A percentile compares a stretch with the other conserved stretches of the same genome.
Evolutionary conservation across 371 early-diverging fungal species (phyloP).

Genomic region (Mortierella sp.): DNA sequence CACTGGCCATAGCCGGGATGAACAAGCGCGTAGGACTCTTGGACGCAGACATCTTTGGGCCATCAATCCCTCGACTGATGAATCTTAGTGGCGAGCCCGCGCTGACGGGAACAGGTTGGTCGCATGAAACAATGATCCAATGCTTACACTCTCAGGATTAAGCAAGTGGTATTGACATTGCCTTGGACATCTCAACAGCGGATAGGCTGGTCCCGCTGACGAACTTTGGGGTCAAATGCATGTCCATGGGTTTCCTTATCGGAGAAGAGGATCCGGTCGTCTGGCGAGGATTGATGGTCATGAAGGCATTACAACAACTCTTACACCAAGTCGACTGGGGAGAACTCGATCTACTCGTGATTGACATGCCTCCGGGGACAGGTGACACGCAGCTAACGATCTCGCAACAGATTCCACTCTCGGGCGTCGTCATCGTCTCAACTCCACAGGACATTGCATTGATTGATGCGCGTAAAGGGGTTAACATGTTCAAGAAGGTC

Average conservation of each 20-base stretch:
- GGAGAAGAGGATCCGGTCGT: constrained; percentile 83
- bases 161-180: neutral
- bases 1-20: constrained; percentile 74
- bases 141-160: neutral
- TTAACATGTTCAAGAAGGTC: constrained; percentile 86
- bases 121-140: neutral
- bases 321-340: constrained; percentile 89
- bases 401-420: constrained; percentile 80
- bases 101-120: constrained; percentile 63
- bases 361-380: constrained; percentile 95
- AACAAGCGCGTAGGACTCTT: constrained; percentile 79
- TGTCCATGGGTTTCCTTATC: constrained; percentile 93
- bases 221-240: constrained; percentile 88
- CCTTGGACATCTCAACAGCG: constrained; percentile 34
- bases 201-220: constrained; percentile 74
- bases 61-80: constrained; percentile 89
- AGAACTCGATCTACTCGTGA: constrained; percentile 79
- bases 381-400: constrained; percentile 91
- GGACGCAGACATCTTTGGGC: constrained; percentile 94
- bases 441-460: constrained; percentile 93
- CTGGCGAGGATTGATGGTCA: constrained; percentile 95
- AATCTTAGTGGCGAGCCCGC: constrained; percentile 82
- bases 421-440: constrained; percentile 88
- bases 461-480: constrained; percentile 84
- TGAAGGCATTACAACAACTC: constrained; percentile 92